Base-by-base conservation (phyloP, 805 yeast genomes). In the Saitoella complicata region DNA sequence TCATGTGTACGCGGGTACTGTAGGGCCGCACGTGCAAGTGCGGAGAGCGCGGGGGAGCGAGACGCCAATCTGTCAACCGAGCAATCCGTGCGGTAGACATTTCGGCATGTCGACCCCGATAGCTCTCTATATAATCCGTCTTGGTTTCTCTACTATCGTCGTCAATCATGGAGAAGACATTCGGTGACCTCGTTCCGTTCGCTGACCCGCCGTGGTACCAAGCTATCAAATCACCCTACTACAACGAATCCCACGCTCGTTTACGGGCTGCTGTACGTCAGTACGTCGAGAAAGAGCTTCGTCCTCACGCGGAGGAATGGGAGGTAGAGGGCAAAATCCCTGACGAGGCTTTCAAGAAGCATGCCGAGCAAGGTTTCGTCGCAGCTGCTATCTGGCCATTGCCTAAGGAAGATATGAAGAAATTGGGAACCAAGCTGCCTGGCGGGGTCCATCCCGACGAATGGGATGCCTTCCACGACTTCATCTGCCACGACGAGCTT, bases 221-320 rank as follows among this genome's bases (percentile, higher is more conserved):
- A 48, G 69, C 69, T 9, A 56, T 58, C 49, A 55, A 55, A 44
- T 47, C 65, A 9, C 59, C 63, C 5, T 64, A 62, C 56, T 60
- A 56, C 55, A 62, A 64, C 48, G 66, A 61, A 49, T 53, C 68
- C 7, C 70, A 65, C 47, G 54, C 49, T 40, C 66, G 66, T 3
- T 55, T 65, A 31, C 62, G 69, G 3, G 53, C 53, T 39, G 68
- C 65, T 49, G 65, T 66, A 21, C 60, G 68, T 10, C 58, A 45
- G 38, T 65, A 64, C 56, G 65, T 60, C 29, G 65, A 62, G 31
- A 58, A 62, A 50, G 55, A 49, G 46, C 51, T 66, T 39, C 57
- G 50, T 43, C 70, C 70, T n/a, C 55, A 55, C 41, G 67, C 60
- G 5, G 67, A 62, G 42, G 69, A 65, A 43, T 65, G 70, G 70